Percentiles rank a stretch among this genome's conserved stretches.
These are phyloP conservation scores for Trichocomaceae sp. DNA, from an alignment of 2,329 filamentous ascomycete genomes.

Conservation along the genomic window DNA sequence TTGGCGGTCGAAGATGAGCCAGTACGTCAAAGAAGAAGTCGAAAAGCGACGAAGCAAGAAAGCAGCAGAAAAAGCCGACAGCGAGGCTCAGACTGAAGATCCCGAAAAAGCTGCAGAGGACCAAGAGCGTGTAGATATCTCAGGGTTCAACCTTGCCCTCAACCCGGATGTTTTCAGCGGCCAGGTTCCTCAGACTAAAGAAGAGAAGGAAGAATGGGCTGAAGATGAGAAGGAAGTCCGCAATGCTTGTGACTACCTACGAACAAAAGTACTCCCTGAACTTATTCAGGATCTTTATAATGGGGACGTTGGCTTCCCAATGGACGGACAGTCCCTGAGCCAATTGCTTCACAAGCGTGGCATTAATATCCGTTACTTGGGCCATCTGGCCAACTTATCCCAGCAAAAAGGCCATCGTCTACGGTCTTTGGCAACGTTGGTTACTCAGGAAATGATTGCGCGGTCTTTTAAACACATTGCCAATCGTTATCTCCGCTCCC, in stretches of 20 bases:
- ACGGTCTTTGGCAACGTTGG: constrained; percentile 67
- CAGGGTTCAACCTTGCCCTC: constrained; percentile 76
- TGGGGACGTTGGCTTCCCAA: constrained; percentile 92
- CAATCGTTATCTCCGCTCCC: constrained; percentile 67
- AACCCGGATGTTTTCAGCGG: constrained; percentile 96
- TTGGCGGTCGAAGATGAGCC: constrained; percentile 76
- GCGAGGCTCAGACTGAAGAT: constrained; percentile 37
- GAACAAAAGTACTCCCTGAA: constrained; percentile 70
- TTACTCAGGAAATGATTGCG: constrained; percentile 88
- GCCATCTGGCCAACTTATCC: constrained; percentile 67
- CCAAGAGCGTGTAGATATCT: constrained; percentile 72
- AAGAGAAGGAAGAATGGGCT: constrained; percentile 75
- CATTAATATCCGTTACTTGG: constrained; percentile 95
- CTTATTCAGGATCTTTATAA: constrained; percentile 81
- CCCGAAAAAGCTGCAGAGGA: constrained; percentile 40
- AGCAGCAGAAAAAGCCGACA: constrained; percentile 33
- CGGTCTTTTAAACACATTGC: constrained; percentile 91
- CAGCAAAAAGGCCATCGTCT: constrained; percentile 63
- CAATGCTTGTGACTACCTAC: constrained; percentile 71
- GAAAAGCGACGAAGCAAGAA: constrained; percentile 51
- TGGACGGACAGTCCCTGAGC: constrained; percentile 91
- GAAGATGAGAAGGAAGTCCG: constrained; percentile 85
- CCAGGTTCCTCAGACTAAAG: constrained; percentile 80
- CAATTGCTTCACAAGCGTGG: constrained; percentile 90
- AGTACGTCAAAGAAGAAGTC: constrained; percentile 77